Conservation (phyloP, 345 rosid genomes). For the Eucalyptus cladocalyx region DNA sequence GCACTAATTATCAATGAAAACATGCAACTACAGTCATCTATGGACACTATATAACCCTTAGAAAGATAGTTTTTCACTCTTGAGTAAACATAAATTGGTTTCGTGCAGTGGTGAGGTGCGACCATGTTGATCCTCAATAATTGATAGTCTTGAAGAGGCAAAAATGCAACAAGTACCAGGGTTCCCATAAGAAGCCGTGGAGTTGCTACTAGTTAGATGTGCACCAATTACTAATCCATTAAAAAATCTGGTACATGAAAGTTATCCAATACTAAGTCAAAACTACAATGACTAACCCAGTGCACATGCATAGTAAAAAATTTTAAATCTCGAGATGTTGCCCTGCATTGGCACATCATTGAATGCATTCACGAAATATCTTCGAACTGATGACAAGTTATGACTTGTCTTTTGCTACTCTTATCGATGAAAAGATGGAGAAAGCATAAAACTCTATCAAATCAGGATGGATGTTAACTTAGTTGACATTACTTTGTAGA, state of each 20-base stretch:
- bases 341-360: background rate
- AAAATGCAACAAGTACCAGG: background rate
- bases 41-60: background rate
- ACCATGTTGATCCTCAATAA: background rate
- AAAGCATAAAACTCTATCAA: background rate
- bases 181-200: background rate
- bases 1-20: background rate
- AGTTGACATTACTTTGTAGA: background rate
- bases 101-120: background rate
- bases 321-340: background rate
- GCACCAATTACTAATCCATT: background rate
- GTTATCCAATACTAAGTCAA: background rate
- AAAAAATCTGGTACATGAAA: background rate
- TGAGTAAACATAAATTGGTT: background rate
- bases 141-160: background rate
- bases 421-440: background rate
- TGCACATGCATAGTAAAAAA: background rate
- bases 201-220: background rate
- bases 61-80: background rate
- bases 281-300: background rate
- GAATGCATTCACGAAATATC: background rate
- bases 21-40: background rate
- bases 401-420: background rate
- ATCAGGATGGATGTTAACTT: background rate
- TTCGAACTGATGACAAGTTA: background rate